phyloP scores from a whole-genome alignment of 208 protist species.

The Leishmania braziliensis region DNA sequence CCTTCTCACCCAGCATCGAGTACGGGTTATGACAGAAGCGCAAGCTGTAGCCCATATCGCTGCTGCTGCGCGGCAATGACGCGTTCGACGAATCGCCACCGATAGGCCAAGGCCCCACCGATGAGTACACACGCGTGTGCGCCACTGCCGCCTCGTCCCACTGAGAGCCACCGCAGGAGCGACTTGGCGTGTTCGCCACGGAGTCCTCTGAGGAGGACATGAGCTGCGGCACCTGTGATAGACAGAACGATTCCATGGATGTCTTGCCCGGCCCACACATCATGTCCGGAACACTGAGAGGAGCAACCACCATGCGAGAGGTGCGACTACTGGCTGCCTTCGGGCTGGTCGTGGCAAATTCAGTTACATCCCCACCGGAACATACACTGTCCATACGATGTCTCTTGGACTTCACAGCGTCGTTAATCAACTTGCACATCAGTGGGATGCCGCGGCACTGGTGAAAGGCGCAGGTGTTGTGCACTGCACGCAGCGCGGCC shows the following conservation, averaged over 20 bases:
- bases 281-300: not conserved
- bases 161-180: slow-evolving; percentile 14
- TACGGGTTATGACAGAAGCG: slow-evolving; percentile 39
- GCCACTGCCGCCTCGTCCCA: slow-evolving; percentile 14
- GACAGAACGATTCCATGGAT: slow-evolving; percentile 16
- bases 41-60: slow-evolving; percentile 17
- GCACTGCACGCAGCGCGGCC: slow-evolving; percentile 34
- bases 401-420: slow-evolving; percentile 21
- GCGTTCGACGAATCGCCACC: slow-evolving; percentile 18
- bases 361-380: not conserved
- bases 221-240: not conserved
- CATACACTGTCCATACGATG: not conserved
- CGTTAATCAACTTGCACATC: slow-evolving; percentile 32
- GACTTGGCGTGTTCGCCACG: slow-evolving; percentile 12
- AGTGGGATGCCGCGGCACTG: slow-evolving; percentile 43
- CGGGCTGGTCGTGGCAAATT: not conserved
- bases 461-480: slow-evolving; percentile 46
- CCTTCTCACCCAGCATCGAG: slow-evolving; percentile 23
- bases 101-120: not conserved
- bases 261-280: slow-evolving; percentile 5
- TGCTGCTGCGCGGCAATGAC: slow-evolving; percentile 16
- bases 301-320: not conserved
- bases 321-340: too few species aligned
- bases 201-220: slow-evolving; percentile 20
- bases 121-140: not conserved